Evolutionary conservation across 805 yeast species (phyloP).

Genomic region (Metschnikowia sp.): DNA sequence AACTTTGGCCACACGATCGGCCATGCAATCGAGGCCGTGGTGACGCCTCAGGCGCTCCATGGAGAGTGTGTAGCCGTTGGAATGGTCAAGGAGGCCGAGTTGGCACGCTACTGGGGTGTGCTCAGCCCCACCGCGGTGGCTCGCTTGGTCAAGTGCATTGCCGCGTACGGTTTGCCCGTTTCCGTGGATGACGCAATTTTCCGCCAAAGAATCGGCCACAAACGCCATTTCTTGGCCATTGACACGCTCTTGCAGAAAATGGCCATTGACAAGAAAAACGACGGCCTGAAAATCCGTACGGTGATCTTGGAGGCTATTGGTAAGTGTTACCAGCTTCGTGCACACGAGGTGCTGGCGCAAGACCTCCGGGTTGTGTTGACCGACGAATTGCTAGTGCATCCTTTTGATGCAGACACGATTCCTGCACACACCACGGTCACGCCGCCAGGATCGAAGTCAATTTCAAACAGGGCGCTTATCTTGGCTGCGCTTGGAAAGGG

Average conservation of each 20-base stretch:
- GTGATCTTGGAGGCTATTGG: conserved; percentile 85
- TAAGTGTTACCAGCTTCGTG: conserved; percentile 81
- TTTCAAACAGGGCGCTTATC: conserved; percentile 90
- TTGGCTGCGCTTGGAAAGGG: conserved; percentile 92
- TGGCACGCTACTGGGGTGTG: conserved; percentile 86
- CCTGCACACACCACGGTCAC: conserved; percentile 47
- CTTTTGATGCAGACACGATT: conserved; percentile 38
- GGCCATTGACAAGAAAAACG: conserved; percentile 96
- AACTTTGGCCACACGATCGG: conserved; percentile 98
- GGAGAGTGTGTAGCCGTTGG: conserved; percentile 99
- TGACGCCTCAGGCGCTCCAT: conserved; percentile 93
- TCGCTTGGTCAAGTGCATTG: conserved; percentile 75
- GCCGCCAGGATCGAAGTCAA: conserved; percentile 98
- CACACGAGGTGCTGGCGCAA: conserved; percentile 77
- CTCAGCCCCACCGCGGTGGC: conserved; percentile 93
- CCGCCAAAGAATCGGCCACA: conserved; percentile 60
- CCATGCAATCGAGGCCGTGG: conserved; percentile 96
- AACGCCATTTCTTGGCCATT: conserved; percentile 63
- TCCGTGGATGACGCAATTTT: conserved; percentile 71
- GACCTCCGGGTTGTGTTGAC: conserved; percentile 80
- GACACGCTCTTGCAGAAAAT: conserved; percentile 73
- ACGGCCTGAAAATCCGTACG: conserved; percentile 84
- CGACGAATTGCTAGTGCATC: conserved; percentile 70
- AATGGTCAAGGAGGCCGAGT: conserved; percentile 90
- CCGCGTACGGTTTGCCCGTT: conserved; percentile 83